phyloP scores from a whole-genome alignment of 371 early-diverging fungal species.

The Pancytospora epiphaga region DNA sequence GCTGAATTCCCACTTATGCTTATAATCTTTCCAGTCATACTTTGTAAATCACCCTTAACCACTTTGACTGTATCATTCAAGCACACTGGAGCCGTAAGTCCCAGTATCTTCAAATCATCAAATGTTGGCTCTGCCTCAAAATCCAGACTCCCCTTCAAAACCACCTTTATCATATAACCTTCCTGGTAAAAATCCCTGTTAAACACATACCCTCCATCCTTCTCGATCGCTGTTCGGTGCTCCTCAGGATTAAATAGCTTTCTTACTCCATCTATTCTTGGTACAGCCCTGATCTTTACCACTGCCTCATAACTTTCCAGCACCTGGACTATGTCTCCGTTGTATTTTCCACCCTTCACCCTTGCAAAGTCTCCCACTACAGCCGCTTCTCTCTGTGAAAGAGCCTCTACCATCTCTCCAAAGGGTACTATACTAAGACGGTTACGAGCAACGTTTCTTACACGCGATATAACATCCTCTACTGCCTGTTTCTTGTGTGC shows the following conservation, averaged over 20 bases:
- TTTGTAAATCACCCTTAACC: constrained; percentile 73
- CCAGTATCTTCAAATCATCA: constrained; percentile 64
- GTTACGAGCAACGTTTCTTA: constrained; percentile 67
- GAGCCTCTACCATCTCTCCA: constrained; percentile 81
- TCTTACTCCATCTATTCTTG: constrained; percentile 66
- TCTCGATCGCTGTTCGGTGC: constrained; percentile 51
- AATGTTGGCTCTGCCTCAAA: constrained; percentile 73
- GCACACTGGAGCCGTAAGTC: constrained; percentile 66
- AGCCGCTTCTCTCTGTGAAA: constrained; percentile 67
- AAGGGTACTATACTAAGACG: constrained; percentile 76
- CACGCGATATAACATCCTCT: constrained; percentile 65
- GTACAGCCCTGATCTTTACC: constrained; percentile 73
- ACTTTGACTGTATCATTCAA: constrained; percentile 78
- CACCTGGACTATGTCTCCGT: constrained; percentile 81
- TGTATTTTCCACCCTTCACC: constrained; percentile 81
- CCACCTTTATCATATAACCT: constrained; percentile 76
- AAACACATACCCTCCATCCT: constrained; percentile 67
- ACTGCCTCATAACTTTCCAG: constrained; percentile 44
- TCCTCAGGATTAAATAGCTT: constrained; percentile 54
- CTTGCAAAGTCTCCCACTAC: constrained; percentile 77
- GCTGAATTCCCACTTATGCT: constrained; percentile 63
- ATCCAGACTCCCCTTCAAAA: constrained; percentile 69
- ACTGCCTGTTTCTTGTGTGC: constrained; percentile 74
- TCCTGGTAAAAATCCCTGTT: constrained; percentile 70
- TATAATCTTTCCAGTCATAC: constrained; percentile 69